Percentiles rank a stretch among this genome's conserved stretches.
These are phyloP conservation scores for Beauveria medogensis DNA, from an alignment of 2,329 filamentous ascomycete genomes.

Conservation along the genomic window DNA sequence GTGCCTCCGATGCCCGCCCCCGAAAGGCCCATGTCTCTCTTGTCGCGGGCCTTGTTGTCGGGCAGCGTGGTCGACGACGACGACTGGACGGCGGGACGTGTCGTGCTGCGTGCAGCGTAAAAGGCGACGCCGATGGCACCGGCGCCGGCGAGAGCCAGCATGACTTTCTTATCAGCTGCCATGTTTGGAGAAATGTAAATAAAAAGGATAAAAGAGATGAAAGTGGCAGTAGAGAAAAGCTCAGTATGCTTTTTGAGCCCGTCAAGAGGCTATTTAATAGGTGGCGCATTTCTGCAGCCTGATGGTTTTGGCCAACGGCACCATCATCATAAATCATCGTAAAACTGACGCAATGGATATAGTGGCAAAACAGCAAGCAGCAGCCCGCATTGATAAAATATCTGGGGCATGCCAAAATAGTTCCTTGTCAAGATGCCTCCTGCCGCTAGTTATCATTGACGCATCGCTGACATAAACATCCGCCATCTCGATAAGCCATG, in stretches of 20 bases:
- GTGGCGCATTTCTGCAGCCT: no score
- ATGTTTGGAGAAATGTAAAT: background rate
- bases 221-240: background rate
- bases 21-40: background rate
- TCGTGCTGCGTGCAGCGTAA: background rate
- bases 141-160: background rate
- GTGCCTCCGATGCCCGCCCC: background rate
- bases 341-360: background rate
- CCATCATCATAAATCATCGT: background rate
- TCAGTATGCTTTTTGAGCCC: no score
- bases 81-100: background rate
- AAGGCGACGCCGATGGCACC: background rate
- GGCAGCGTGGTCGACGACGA: background rate
- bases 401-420: background rate
- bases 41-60: background rate
- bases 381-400: background rate
- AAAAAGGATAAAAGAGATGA: background rate
- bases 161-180: background rate
- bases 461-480: conserved; percentile 2
- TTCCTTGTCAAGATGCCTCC: background rate
- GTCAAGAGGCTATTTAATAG: no score
- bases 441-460: background rate
- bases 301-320: no score
- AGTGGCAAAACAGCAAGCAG: no score
- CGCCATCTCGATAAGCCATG: background rate